These are phyloP conservation scores for Piromyces finnis DNA, from an alignment of 192 early-diverging fungal genomes.

Conservation along the genomic window DNA sequence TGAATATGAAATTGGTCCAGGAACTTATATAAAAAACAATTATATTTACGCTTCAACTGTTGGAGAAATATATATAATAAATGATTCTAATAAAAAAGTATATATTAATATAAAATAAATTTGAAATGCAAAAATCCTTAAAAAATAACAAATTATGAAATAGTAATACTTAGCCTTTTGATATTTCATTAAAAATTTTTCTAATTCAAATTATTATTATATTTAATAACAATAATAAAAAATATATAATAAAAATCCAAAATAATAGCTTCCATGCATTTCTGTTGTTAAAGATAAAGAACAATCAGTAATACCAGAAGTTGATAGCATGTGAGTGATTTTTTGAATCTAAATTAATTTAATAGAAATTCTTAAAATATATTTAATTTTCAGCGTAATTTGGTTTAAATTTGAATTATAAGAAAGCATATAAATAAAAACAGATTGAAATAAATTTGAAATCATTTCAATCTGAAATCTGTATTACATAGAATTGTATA, in stretches of 20 bases:
- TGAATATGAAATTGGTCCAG: constrained; percentile 19
- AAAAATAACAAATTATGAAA: too few relatives aligned
- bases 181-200: too few relatives aligned
- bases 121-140: constrained; percentile 6
- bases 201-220: too few relatives aligned
- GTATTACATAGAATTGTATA: too few relatives aligned
- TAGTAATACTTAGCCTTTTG: too few relatives aligned
- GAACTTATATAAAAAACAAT: constrained; percentile 52
- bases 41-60: constrained; percentile 43
- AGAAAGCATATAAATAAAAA: too few relatives aligned
- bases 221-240: too few relatives aligned
- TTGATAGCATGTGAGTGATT: constrained; percentile 33
- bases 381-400: not conserved
- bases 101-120: constrained; percentile 1
- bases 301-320: constrained; percentile 54
- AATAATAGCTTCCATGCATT: not conserved
- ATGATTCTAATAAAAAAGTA: not conserved
- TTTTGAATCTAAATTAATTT: not conserved
- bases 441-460: too few relatives aligned
- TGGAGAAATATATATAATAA: constrained; percentile 9
- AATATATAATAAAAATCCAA: too few relatives aligned
- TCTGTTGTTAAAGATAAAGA: constrained; percentile 38
- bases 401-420: too few relatives aligned
- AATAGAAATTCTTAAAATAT: not conserved
- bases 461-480: not conserved